These are phyloP conservation scores for Musa itinerans DNA, from an alignment of 176 grass and related monocot species.

Conservation along the genomic window DNA sequence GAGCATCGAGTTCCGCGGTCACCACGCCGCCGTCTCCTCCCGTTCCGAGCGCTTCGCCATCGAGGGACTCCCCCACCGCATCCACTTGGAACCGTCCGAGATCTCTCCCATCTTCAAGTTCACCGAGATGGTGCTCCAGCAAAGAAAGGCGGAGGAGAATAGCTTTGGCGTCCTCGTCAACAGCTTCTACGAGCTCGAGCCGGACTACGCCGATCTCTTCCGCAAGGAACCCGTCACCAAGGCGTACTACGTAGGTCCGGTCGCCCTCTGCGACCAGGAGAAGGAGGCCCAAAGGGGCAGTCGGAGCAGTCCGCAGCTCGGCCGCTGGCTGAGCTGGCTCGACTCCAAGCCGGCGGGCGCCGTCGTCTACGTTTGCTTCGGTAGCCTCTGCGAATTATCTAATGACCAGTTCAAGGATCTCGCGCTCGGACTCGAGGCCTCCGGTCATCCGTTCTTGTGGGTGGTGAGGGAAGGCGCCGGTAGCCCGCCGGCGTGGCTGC, in stretches of 20 bases:
- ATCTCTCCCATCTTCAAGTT: neutral
- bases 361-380: slow-evolving; percentile 50
- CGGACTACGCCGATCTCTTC: slow-evolving; percentile 11
- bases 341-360: slow-evolving; percentile 3
- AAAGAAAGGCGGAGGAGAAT: neutral
- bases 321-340: slow-evolving; percentile 28
- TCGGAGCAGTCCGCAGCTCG: slow-evolving; percentile 6
- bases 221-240: neutral
- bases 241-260: slow-evolving; percentile 6
- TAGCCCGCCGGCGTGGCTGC: slow-evolving; percentile 27
- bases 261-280: neutral
- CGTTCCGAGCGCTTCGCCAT: neutral
- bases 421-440: slow-evolving; percentile 20
- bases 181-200: slow-evolving; percentile 15
- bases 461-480: slow-evolving; percentile 31
- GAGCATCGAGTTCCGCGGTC: neutral
- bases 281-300: neutral
- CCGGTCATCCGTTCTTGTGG: slow-evolving; percentile 49
- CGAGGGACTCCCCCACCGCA: slow-evolving; percentile 2
- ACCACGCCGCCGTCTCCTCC: neutral
- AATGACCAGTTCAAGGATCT: slow-evolving; percentile 31
- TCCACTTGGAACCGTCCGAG: neutral
- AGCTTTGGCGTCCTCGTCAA: slow-evolving; percentile 7
- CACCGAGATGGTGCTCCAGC: neutral
- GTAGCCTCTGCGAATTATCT: slow-evolving; percentile 31